Evolutionary conservation across 345 rosid species (phyloP).

Genomic region (Odontarrhena argentea): DNA sequence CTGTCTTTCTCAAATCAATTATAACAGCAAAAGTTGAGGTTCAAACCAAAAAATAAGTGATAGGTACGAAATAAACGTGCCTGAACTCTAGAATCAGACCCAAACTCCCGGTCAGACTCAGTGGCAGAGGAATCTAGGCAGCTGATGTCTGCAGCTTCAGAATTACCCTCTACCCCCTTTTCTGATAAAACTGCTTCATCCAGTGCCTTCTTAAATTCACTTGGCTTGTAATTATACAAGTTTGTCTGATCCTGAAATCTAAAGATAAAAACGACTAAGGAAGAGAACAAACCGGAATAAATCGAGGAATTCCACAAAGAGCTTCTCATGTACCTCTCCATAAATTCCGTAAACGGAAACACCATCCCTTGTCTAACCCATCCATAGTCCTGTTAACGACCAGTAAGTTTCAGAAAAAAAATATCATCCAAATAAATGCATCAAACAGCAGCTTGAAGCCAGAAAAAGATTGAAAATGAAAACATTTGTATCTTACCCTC

Average conservation of each 20-base stretch:
- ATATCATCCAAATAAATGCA: slow-evolving; percentile 4
- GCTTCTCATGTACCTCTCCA: slow-evolving; percentile 50
- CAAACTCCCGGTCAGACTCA: slow-evolving; percentile 49
- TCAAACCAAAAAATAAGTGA: neutral
- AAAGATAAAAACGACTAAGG: slow-evolving; percentile 29
- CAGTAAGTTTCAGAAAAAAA: slow-evolving; percentile 27
- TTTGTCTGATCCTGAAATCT: slow-evolving; percentile 85
- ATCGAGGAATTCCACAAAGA: slow-evolving; percentile 19
- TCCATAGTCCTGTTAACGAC: slow-evolving; percentile 72
- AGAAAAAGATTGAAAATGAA: slow-evolving; percentile 11
- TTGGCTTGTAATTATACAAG: slow-evolving; percentile 69
- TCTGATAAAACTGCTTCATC: slow-evolving; percentile 87
- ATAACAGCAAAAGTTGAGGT: slow-evolving; percentile 3
- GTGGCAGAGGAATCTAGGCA: slow-evolving; percentile 49
- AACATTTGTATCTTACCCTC: slow-evolving; percentile 59
- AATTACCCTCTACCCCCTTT: slow-evolving; percentile 52
- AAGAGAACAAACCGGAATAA: slow-evolving; percentile 26
- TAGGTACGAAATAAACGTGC: slow-evolving; percentile 43
- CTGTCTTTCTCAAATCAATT: slow-evolving; percentile 2
- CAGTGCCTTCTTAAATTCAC: slow-evolving; percentile 76
- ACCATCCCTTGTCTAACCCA: slow-evolving; percentile 95
- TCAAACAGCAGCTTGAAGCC: slow-evolving; percentile 23
- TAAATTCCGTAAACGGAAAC: slow-evolving; percentile 76
- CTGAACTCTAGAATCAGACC: slow-evolving; percentile 45
- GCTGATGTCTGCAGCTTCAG: slow-evolving; percentile 43